These are phyloP conservation scores for Colletotrichum caudatum DNA, from an alignment of 2,329 filamentous ascomycete genomes.

Conservation along the genomic window DNA sequence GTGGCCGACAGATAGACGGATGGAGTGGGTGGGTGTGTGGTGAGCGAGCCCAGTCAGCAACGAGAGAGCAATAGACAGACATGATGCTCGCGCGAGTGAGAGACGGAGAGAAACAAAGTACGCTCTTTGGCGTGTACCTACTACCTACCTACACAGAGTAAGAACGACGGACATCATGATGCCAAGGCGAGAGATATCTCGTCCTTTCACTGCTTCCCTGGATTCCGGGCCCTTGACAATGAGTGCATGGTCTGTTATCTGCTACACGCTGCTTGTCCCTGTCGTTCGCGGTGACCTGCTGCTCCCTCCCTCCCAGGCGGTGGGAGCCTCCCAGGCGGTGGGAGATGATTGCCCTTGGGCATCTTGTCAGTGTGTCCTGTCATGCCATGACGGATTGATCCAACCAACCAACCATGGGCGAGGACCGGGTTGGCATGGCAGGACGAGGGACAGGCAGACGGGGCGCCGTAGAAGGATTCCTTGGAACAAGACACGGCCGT, in stretches of 20 bases:
- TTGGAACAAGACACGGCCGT: slow-evolving; percentile 29
- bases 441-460: slow-evolving; percentile 16
- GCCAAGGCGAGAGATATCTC: slow-evolving; percentile 29
- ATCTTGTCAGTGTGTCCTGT: slow-evolving; percentile 17
- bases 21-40: slow-evolving; percentile 25
- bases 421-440: neutral
- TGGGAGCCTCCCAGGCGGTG: slow-evolving; percentile 13
- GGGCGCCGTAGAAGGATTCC: slow-evolving; percentile 26
- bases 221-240: slow-evolving; percentile 14
- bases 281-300: neutral
- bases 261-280: slow-evolving; percentile 15
- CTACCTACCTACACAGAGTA: neutral
- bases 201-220: slow-evolving; percentile 29
- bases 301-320: slow-evolving; percentile 3
- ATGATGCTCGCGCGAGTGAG: slow-evolving; percentile 1
- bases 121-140: neutral
- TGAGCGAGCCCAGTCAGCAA: slow-evolving; percentile 33
- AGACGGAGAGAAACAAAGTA: neutral
- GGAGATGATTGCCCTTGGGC: neutral
- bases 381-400: slow-evolving; percentile 29
- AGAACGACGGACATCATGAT: slow-evolving; percentile 28
- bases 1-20: slow-evolving; percentile 33
- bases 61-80: slow-evolving; percentile 17
- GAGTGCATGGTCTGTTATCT: neutral
- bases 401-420: slow-evolving; percentile 16